phyloP scores from a whole-genome alignment of 2,329 filamentous ascomycete species.

The Stachybotrys chlorohalonatus region DNA sequence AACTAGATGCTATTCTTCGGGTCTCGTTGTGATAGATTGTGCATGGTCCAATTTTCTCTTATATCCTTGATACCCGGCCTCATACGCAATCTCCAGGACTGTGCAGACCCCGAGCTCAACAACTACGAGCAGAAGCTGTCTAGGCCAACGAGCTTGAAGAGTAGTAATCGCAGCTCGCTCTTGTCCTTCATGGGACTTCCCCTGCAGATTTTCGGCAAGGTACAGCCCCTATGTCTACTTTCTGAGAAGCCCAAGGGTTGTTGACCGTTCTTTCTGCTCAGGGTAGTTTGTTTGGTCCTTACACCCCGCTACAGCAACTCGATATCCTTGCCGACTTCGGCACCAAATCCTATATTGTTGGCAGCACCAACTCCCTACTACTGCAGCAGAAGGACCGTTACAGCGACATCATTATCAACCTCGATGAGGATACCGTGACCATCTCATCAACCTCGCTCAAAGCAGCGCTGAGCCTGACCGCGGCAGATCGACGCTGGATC shows the following conservation, averaged over 20 bases:
- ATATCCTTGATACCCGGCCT: slow-evolving; percentile 92
- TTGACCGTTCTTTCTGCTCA: slow-evolving; percentile 19
- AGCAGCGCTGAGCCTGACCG: slow-evolving; percentile 66
- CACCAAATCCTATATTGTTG: slow-evolving; percentile 95
- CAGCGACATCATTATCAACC: slow-evolving; percentile 91
- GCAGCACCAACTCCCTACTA: slow-evolving; percentile 89
- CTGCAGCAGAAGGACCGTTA: slow-evolving; percentile 93
- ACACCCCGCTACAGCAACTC: slow-evolving; percentile 91
- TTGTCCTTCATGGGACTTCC: slow-evolving; percentile 92
- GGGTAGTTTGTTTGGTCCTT: slow-evolving; percentile 92
- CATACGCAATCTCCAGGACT: slow-evolving; percentile 85
- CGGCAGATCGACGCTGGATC: slow-evolving; percentile 89
- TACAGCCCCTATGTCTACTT: slow-evolving; percentile 18
- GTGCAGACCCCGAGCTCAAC: slow-evolving; percentile 87
- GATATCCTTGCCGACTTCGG: slow-evolving; percentile 88
- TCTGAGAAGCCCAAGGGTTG: too few relatives aligned
- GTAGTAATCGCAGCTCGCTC: slow-evolving; percentile 83
- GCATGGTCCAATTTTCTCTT: slow-evolving; percentile 97
- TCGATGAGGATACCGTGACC: slow-evolving; percentile 80
- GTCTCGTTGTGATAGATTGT: slow-evolving; percentile 87
- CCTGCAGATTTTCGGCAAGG: slow-evolving; percentile 89
- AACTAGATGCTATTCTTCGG: slow-evolving; percentile 94
- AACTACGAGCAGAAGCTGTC: slow-evolving; percentile 66
- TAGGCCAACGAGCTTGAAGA: slow-evolving; percentile 76
- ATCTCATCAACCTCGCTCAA: slow-evolving; percentile 75